Evolutionary conservation across 768 basidiomycete genomes (phyloP).

Genomic region (Kwoniella pini): DNA sequence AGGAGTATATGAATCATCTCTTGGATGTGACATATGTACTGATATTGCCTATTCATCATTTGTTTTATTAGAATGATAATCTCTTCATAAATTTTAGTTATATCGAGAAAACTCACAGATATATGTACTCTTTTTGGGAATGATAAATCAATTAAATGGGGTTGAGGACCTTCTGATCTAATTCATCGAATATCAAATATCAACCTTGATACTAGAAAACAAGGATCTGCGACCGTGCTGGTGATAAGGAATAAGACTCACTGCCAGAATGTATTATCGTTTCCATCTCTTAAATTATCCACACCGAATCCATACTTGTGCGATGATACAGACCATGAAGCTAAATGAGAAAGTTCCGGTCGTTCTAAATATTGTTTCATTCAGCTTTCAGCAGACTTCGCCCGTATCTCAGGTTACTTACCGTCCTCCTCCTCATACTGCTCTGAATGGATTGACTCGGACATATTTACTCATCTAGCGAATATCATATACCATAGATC

Average conservation of each 20-base stretch:
- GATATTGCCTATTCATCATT: slow-evolving; percentile 49
- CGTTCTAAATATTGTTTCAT: slow-evolving; percentile 16
- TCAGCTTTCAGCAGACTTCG: not conserved
- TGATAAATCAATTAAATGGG: slow-evolving; percentile 91
- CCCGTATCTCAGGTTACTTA: not conserved
- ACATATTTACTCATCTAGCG: not conserved
- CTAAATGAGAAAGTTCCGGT: slow-evolving; percentile 69
- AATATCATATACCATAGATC: no score
- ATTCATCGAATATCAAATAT: not conserved
- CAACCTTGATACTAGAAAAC: no score
- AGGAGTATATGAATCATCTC: slow-evolving; percentile 97
- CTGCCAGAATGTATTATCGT: slow-evolving; percentile 98
- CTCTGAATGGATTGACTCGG: slow-evolving; percentile 2
- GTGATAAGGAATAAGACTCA: slow-evolving; percentile 58
- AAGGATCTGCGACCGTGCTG: not conserved
- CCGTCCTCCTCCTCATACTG: slow-evolving; percentile 3
- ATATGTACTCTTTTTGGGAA: slow-evolving; percentile 88
- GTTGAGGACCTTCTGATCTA: slow-evolving; percentile 85
- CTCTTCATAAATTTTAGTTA: no score
- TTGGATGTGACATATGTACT: slow-evolving; percentile 54
- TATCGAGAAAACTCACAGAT: slow-evolving; percentile 70
- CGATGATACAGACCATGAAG: slow-evolving; percentile 93
- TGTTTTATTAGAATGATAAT: no score
- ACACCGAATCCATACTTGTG: slow-evolving; percentile 96
- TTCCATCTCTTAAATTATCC: slow-evolving; percentile 82